Conservation (phyloP, 2,329 filamentous ascomycete species). For the Knufia petricola region DNA sequence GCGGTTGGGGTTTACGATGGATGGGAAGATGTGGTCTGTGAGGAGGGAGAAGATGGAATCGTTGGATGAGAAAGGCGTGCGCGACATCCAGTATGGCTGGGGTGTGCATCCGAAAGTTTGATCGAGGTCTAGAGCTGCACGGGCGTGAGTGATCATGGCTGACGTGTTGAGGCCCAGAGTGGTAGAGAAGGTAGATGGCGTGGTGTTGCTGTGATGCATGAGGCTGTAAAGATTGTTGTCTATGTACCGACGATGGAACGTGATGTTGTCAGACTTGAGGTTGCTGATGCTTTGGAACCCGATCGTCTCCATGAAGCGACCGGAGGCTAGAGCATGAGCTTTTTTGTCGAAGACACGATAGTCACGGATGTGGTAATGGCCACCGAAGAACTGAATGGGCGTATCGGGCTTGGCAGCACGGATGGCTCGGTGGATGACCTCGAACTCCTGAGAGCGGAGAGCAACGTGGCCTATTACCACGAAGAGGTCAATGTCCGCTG, state of each 20-base stretch:
- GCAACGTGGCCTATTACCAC: slow-evolving; percentile 79
- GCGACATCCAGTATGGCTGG: slow-evolving; percentile 68
- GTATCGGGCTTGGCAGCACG: slow-evolving; percentile 66
- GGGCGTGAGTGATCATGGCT: slow-evolving; percentile 57
- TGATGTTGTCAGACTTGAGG: slow-evolving; percentile 38
- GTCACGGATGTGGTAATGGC: slow-evolving; percentile 82
- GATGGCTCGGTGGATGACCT: slow-evolving; percentile 67
- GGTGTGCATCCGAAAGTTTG: slow-evolving; percentile 74
- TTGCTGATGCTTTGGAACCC: slow-evolving; percentile 85
- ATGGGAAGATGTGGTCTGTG: slow-evolving; percentile 62
- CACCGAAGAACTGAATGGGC: slow-evolving; percentile 85
- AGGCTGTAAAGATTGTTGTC: slow-evolving; percentile 87
- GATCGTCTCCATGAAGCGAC: slow-evolving; percentile 88
- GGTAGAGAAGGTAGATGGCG: slow-evolving; percentile 65
- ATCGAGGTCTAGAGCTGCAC: slow-evolving; percentile 63
- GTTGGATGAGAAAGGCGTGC: slow-evolving; percentile 61
- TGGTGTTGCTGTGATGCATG: slow-evolving; percentile 67
- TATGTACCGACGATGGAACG: slow-evolving; percentile 74
- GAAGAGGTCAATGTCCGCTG: slow-evolving; percentile 72
- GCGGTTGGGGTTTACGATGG: slow-evolving; percentile 50
- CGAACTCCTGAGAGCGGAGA: slow-evolving; percentile 69
- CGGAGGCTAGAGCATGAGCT: slow-evolving; percentile 72
- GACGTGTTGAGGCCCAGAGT: slow-evolving; percentile 63
- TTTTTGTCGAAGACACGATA: slow-evolving; percentile 68
- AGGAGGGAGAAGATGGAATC: slow-evolving; percentile 77